Conservation (phyloP, 495 filamentous ascomycete species). For the Rusavskia elegans region DNA sequence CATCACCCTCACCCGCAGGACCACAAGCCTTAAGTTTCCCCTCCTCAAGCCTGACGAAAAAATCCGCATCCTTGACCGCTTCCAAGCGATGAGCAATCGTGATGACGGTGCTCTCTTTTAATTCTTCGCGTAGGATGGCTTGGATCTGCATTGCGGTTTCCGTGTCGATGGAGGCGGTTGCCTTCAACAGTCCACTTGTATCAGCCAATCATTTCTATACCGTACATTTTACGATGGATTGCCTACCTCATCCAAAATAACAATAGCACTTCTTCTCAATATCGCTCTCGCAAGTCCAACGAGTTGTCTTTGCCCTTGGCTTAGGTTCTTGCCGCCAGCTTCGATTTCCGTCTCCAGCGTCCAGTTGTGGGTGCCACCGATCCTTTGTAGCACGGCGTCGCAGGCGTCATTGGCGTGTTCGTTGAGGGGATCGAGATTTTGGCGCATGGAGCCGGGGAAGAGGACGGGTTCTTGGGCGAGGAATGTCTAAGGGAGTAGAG, state of each 20-base stretch:
- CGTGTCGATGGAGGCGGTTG: constrained; percentile 72
- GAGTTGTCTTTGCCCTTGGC: constrained; percentile 48
- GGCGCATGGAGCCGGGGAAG: constrained; percentile 27
- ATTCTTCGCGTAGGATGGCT: constrained; percentile 55
- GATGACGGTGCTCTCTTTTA: constrained; percentile 64
- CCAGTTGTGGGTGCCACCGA: constrained; percentile 34
- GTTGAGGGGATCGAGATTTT: constrained; percentile 31
- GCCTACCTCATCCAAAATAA: constrained; percentile 33
- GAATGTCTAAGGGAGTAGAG: constrained; percentile 24
- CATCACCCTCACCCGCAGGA: constrained; percentile 6
- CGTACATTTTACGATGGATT: too few relatives aligned
- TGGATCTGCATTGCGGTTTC: constrained; percentile 68
- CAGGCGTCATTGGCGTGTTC: constrained; percentile 24
- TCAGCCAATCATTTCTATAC: neutral
- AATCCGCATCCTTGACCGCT: constrained; percentile 62
- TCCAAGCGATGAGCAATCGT: constrained; percentile 76
- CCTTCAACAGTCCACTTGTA: constrained; percentile 13
- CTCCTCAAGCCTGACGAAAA: constrained; percentile 52
- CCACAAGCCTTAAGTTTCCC: constrained; percentile 34
- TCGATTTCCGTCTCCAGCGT: constrained; percentile 35
- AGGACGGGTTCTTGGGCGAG: constrained; percentile 49
- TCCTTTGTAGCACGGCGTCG: constrained; percentile 27
- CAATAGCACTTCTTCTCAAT: constrained; percentile 30
- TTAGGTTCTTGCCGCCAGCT: constrained; percentile 28
- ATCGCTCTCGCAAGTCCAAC: constrained; percentile 47